A percentile compares a stretch with the other conserved stretches of the same genome.
Conservation (phyloP, 2,329 filamentous ascomycete genomes). For the Sporothrix mexicana region DNA sequence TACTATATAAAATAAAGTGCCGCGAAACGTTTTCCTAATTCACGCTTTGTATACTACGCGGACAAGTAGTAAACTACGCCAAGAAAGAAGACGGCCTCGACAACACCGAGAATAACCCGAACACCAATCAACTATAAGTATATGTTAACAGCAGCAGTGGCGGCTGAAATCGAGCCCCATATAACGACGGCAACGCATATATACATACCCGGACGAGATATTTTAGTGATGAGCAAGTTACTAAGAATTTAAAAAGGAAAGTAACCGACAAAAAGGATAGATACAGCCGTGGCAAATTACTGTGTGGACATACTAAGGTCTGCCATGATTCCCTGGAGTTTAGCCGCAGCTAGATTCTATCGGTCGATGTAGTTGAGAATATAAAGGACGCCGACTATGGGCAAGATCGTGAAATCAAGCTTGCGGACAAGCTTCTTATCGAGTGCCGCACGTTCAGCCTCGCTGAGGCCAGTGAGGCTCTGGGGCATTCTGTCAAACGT, state of each 20-base stretch:
- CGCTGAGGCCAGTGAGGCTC: constrained; percentile 29
- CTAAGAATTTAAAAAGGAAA: constrained; percentile 67
- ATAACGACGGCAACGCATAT: constrained; percentile 32
- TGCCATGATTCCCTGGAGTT: constrained; percentile 35
- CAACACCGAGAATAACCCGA: constrained; percentile 34
- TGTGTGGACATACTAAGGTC: constrained; percentile 43
- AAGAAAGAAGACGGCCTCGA: constrained; percentile 29
- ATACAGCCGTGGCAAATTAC: constrained; percentile 66
- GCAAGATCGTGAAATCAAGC: constrained; percentile 34
- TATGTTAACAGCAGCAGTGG: constrained; percentile 46
- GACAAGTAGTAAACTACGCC: constrained; percentile 51
- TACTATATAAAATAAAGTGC: constrained; percentile 62
- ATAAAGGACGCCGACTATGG: constrained; percentile 33
- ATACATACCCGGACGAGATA: constrained; percentile 34
- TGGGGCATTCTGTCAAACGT: constrained; percentile 29
- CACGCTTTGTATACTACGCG: constrained; percentile 50
- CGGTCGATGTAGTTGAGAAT: constrained; percentile 38
- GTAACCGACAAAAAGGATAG: constrained; percentile 67
- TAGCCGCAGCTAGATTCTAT: constrained; percentile 35
- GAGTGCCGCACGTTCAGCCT: constrained; percentile 26
- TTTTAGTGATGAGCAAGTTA: constrained; percentile 51
- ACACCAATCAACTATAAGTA: constrained; percentile 43
- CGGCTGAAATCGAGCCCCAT: constrained; percentile 39
- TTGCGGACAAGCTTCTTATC: constrained; percentile 36
- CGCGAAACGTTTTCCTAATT: constrained; percentile 48